Evolutionary conservation across 1,284 basidiomycete genomes (phyloP).

Genomic region (Cryptococcus floricola): DNA sequence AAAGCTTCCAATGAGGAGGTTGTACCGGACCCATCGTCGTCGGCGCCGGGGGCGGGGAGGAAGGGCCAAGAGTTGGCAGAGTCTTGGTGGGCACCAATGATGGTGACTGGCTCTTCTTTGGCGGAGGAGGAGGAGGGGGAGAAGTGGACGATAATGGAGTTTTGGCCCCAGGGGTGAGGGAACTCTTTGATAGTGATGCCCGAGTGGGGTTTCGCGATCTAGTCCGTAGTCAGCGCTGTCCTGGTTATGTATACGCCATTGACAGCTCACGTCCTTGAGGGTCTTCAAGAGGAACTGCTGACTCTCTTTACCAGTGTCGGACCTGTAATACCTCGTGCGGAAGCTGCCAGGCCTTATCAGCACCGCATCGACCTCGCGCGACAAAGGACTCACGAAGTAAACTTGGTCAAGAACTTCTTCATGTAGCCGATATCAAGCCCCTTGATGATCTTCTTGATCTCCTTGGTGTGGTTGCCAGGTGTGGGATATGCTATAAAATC

Average conservation of each 20-base stretch:
- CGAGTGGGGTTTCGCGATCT: conserved; percentile 66
- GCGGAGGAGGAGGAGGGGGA: conserved; percentile 28
- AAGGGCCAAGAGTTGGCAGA: conserved; percentile 85
- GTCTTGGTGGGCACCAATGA: conserved; percentile 84
- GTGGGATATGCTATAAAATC: conserved; percentile 32
- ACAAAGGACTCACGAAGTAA: conserved; percentile 57
- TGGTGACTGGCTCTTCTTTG: conserved; percentile 52
- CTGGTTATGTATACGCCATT: background rate
- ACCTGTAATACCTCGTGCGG: conserved; percentile 52
- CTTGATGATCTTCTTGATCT: conserved; percentile 40
- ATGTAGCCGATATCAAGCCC: conserved; percentile 38
- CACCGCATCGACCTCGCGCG: conserved; percentile 46
- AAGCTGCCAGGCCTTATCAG: conserved; percentile 24
- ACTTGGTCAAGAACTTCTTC: conserved; percentile 64
- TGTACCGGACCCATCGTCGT: conserved; percentile 87
- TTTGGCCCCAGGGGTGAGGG: conserved; percentile 86
- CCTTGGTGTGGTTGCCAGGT: conserved; percentile 37
- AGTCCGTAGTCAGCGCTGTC: conserved; percentile 1
- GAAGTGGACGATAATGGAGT: conserved; percentile 70
- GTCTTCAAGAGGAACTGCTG: conserved; percentile 78
- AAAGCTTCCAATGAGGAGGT: conserved; percentile 90
- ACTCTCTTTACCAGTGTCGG: conserved; percentile 65
- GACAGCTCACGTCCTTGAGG: conserved; percentile 60
- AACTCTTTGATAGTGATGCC: conserved; percentile 74
- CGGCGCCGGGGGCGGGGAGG: conserved; percentile 69